Percentiles rank a stretch among this genome's conserved stretches.
These are phyloP conservation scores for Umbelopsis isabellina DNA, from an alignment of 192 early-diverging fungal species.

Conservation along the genomic window DNA sequence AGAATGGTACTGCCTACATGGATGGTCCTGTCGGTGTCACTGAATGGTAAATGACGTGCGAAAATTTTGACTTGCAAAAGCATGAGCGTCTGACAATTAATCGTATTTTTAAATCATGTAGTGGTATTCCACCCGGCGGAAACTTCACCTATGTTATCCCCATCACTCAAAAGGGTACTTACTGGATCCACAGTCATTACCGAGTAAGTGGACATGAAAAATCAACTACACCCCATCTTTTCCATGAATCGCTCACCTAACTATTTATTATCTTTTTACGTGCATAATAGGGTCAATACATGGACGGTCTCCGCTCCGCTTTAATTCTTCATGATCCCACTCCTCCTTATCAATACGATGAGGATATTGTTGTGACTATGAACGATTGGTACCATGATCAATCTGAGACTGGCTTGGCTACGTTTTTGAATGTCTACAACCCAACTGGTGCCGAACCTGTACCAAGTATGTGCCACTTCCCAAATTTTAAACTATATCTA, in stretches of 20 bases:
- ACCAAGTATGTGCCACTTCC: constrained; percentile 42
- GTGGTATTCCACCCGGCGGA: constrained; percentile 73
- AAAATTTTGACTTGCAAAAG: neutral
- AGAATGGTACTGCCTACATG: constrained; percentile 68
- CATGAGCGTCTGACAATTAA: neutral
- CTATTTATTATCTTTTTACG: neutral
- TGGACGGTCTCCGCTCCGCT: constrained; percentile 44
- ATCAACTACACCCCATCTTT: neutral
- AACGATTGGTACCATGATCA: constrained; percentile 64
- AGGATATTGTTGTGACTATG: constrained; percentile 66
- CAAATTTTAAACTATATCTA: too few species aligned
- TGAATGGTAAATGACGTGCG: constrained; percentile 55
- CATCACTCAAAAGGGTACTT: constrained; percentile 64
- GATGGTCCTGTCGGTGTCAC: constrained; percentile 73
- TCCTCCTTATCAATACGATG: constrained; percentile 66
- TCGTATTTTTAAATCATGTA: neutral
- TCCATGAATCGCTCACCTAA: too few species aligned
- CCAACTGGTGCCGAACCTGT: constrained; percentile 78
- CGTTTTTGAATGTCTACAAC: constrained; percentile 71
- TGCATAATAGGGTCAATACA: constrained; percentile 37
- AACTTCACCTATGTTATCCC: constrained; percentile 76
- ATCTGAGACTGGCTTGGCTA: constrained; percentile 47
- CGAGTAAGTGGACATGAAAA: constrained; percentile 24
- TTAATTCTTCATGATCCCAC: constrained; percentile 42
- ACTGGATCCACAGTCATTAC: constrained; percentile 59